A percentile compares a stretch with the other conserved stretches of the same genome.
Evolutionary conservation across 176 grass and related monocot genomes (phyloP).

Genomic region (Aegilops speltoides): DNA sequence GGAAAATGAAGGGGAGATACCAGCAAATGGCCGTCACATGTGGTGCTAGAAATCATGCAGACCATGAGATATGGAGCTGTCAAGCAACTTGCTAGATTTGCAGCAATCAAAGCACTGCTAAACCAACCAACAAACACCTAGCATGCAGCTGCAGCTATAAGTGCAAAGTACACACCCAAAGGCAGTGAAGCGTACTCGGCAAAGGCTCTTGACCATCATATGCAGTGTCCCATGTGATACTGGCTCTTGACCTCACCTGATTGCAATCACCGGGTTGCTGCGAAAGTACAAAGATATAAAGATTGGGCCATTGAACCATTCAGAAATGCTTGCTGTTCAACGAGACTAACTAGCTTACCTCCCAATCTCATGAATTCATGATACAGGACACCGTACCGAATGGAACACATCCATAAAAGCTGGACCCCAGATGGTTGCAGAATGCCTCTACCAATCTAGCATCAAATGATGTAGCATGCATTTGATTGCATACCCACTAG

Average conservation of each 20-base stretch:
- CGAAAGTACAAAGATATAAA: neutral
- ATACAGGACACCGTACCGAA: neutral
- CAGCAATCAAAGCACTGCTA: conserved; percentile 18
- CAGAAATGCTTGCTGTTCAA: neutral
- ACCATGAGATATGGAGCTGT: neutral
- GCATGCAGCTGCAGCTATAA: neutral
- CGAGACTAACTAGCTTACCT: neutral
- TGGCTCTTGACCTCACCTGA: neutral
- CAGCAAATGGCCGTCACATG: conserved; percentile 5
- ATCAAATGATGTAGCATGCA: neutral
- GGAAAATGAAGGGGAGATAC: neutral
- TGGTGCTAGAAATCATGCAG: conserved; percentile 15
- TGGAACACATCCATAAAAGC: conserved; percentile 4
- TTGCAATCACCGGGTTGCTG: neutral
- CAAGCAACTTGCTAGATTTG: neutral
- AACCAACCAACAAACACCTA: conserved; percentile 6
- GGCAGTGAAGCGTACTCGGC: neutral
- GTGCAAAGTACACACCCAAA: neutral
- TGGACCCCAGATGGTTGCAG: neutral
- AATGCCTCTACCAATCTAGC: conserved; percentile 6
- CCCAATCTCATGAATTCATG: neutral
- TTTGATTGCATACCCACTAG: neutral
- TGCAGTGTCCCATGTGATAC: neutral
- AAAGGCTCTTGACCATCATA: neutral
- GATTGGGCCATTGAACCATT: neutral